These are phyloP conservation scores for Umbelopsis vinacea DNA, from an alignment of 192 early-diverging fungal species.

Conservation along the genomic window DNA sequence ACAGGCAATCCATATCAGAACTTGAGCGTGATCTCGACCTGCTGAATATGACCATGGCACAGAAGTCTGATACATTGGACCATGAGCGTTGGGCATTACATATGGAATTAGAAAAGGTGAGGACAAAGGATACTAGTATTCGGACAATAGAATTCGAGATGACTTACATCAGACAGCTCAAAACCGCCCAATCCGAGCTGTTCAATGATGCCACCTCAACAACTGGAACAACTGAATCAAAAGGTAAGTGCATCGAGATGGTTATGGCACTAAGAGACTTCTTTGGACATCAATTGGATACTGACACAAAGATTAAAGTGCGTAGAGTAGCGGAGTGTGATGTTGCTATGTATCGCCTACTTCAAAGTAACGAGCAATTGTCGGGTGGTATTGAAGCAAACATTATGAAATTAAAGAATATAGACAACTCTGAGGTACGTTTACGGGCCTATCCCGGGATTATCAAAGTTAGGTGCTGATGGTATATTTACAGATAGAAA, in stretches of 20 bases:
- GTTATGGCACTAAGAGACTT: background rate
- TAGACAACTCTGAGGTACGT: background rate
- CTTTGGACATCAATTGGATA: background rate
- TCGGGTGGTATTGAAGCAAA: background rate
- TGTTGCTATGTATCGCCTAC: background rate
- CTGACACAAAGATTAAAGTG: background rate
- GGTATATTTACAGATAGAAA: background rate
- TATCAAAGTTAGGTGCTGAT: background rate
- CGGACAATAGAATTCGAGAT: too few relatives aligned
- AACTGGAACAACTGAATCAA: too few relatives aligned
- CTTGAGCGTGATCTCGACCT: background rate
- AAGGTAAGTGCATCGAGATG: too few relatives aligned
- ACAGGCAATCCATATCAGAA: background rate
- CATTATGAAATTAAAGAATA: background rate
- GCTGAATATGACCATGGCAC: background rate
- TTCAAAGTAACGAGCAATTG: background rate
- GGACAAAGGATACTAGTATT: background rate
- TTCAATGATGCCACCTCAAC: too few relatives aligned
- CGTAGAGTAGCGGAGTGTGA: background rate
- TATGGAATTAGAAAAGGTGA: conserved; percentile 10
- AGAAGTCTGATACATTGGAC: background rate
- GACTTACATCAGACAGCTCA: too few relatives aligned
- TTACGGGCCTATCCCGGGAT: background rate
- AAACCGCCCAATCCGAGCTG: too few relatives aligned
- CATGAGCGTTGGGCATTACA: conserved; percentile 7